Conservation (phyloP, 2,329 filamentous ascomycete genomes). For the Bipolaris oryzae region DNA sequence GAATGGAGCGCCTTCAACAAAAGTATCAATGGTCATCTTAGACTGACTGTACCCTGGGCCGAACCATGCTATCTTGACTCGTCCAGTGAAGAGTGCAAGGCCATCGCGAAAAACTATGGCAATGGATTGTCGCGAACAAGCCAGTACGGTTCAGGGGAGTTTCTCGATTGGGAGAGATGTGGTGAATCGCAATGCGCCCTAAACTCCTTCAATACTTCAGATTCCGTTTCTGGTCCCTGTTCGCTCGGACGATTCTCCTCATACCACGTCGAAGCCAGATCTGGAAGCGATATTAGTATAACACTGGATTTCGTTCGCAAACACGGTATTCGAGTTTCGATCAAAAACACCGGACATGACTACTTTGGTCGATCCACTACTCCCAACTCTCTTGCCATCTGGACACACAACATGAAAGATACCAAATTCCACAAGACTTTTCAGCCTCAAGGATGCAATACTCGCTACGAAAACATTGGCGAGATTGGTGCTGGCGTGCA, state of each 20-base stretch:
- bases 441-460: slow-evolving; percentile 32
- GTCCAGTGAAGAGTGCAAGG: slow-evolving; percentile 29
- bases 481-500: slow-evolving; percentile 44
- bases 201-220: slow-evolving; percentile 33
- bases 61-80: slow-evolving; percentile 35
- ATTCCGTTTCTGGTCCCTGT: slow-evolving; percentile 35
- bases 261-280: slow-evolving; percentile 41
- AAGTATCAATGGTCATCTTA: slow-evolving; percentile 39
- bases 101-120: slow-evolving; percentile 32
- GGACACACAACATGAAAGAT: slow-evolving; percentile 46
- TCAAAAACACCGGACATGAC: slow-evolving; percentile 48
- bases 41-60: slow-evolving; percentile 41
- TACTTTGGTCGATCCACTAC: slow-evolving; percentile 45
- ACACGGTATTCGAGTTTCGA: slow-evolving; percentile 43
- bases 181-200: slow-evolving; percentile 39
- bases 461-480: slow-evolving; percentile 40
- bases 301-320: slow-evolving; percentile 38
- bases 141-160: slow-evolving; percentile 45
- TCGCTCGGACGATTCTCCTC: slow-evolving; percentile 43
- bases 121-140: slow-evolving; percentile 32
- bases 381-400: slow-evolving; percentile 44
- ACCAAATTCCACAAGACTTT: slow-evolving; percentile 35
- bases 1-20: slow-evolving; percentile 43
- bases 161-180: slow-evolving; percentile 45
- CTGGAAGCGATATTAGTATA: slow-evolving; percentile 33